Evolutionary conservation across 148 eudicot species (phyloP).

Genomic region (Bassia scoparia): DNA sequence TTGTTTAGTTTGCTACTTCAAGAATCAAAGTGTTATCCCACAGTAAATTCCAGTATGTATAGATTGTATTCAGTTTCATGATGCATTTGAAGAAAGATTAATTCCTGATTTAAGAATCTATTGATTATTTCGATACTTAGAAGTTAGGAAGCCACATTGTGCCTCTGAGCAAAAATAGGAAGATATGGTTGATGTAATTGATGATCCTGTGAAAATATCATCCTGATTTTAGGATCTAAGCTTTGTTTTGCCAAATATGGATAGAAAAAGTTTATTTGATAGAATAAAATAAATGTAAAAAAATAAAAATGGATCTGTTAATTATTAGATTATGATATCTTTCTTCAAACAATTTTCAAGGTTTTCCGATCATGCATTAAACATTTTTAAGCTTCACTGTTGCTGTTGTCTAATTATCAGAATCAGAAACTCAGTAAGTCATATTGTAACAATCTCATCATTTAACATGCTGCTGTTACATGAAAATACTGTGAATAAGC

Average conservation of each 20-base stretch:
- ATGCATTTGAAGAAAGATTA: not conserved
- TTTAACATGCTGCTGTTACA: not conserved
- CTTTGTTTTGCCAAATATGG: too few relatives aligned
- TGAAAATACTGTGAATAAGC: not conserved
- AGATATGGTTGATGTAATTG: not conserved
- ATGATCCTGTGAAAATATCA: too few relatives aligned
- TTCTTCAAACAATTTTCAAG: not conserved
- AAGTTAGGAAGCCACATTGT: not conserved
- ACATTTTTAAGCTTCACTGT: not conserved
- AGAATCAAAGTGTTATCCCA: not conserved
- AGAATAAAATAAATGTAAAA: too few relatives aligned
- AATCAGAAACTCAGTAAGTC: not conserved
- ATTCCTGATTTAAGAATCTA: conserved; percentile 2
- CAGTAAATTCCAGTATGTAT: not conserved
- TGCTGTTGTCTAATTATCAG: not conserved
- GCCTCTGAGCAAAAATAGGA: not conserved
- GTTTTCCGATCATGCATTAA: not conserved
- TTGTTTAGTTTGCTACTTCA: not conserved
- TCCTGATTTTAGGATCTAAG: too few relatives aligned
- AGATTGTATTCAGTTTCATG: not conserved
- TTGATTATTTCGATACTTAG: not conserved
- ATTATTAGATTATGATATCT: not conserved
- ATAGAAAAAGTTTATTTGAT: not conserved
- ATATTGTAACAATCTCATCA: not conserved
- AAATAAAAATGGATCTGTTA: not conserved